These are phyloP conservation scores for Podila epicladia DNA, from an alignment of 192 early-diverging fungal genomes.

Conservation along the genomic window DNA sequence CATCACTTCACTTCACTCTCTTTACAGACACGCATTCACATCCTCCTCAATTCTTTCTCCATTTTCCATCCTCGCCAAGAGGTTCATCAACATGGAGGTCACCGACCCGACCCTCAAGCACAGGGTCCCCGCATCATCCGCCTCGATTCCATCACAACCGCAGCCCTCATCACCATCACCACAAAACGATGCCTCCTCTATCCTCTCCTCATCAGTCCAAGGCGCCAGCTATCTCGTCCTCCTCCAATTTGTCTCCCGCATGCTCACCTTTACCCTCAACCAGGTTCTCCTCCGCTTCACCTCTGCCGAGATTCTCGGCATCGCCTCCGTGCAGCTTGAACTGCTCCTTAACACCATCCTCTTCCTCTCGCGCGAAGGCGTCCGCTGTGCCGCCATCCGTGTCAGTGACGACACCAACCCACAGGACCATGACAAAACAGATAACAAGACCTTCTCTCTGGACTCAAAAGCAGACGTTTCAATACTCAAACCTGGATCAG, in stretches of 20 bases:
- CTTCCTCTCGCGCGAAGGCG: conserved; percentile 89
- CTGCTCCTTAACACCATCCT: conserved; percentile 89
- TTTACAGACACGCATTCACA: not conserved
- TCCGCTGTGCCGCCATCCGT: conserved; percentile 77
- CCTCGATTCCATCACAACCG: not conserved
- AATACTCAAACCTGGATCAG: conserved; percentile 15
- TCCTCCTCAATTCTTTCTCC: not conserved
- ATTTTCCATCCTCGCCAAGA: not conserved
- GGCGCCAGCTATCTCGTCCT: conserved; percentile 81
- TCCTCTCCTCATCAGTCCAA: conserved; percentile 68
- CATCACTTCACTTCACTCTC: not conserved
- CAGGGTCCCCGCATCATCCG: not conserved
- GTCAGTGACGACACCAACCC: conserved; percentile 35
- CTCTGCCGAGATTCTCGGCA: conserved; percentile 78
- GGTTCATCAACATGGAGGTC: too few relatives aligned
- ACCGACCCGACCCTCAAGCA: not conserved
- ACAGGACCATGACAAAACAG: not conserved
- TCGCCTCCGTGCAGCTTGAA: conserved; percentile 86
- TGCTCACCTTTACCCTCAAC: conserved; percentile 86
- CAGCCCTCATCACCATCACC: not conserved
- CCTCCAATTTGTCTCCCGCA: conserved; percentile 77
- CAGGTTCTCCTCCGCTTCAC: conserved; percentile 79
- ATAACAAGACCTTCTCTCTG: not conserved
- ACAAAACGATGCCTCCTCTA: conserved; percentile 27
- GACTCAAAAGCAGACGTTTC: not conserved